phyloP scores from a whole-genome alignment of 805 yeast species.

The Kodamaea sagamina region DNA sequence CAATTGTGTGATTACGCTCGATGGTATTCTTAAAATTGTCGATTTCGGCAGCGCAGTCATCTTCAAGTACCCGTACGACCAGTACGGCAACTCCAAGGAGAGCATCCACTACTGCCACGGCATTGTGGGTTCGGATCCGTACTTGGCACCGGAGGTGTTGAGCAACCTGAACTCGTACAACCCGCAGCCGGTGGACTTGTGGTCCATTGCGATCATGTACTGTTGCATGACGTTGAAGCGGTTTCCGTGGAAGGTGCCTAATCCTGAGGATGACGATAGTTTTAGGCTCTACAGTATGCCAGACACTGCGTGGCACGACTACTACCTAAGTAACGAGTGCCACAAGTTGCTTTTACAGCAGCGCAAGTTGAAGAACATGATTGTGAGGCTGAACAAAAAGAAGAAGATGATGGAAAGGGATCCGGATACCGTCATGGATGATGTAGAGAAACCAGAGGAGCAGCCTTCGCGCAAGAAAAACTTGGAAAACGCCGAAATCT shows the following conservation, averaged over 20 bases:
- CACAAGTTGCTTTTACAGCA: conserved; percentile 65
- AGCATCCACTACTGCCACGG: conserved; percentile 50
- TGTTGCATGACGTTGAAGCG: conserved; percentile 85
- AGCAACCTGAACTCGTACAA: conserved; percentile 59
- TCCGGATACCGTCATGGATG: conserved; percentile 16
- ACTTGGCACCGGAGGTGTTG: conserved; percentile 78
- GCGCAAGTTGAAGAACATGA: conserved; percentile 53
- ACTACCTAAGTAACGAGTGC: conserved; percentile 66
- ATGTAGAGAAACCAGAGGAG: not conserved
- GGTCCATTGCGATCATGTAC: conserved; percentile 83
- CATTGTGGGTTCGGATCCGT: conserved; percentile 84
- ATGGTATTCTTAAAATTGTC: conserved; percentile 75
- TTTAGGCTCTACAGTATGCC: conserved; percentile 62
- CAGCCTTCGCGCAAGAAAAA: conserved; percentile 22
- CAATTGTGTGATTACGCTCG: conserved; percentile 74
- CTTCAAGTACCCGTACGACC: conserved; percentile 66
- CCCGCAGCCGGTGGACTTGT: conserved; percentile 76
- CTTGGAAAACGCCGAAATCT: conserved; percentile 27
- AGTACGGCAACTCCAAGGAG: conserved; percentile 33
- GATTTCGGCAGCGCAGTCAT: conserved; percentile 87
- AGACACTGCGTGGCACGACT: conserved; percentile 79
- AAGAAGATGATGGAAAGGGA: conserved; percentile 29
- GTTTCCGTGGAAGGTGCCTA: conserved; percentile 88
- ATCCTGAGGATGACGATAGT: conserved; percentile 58
- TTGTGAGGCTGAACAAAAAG: conserved; percentile 44